These are phyloP conservation scores for Gossypium thurberi DNA, from an alignment of 345 rosid species.

Conservation along the genomic window DNA sequence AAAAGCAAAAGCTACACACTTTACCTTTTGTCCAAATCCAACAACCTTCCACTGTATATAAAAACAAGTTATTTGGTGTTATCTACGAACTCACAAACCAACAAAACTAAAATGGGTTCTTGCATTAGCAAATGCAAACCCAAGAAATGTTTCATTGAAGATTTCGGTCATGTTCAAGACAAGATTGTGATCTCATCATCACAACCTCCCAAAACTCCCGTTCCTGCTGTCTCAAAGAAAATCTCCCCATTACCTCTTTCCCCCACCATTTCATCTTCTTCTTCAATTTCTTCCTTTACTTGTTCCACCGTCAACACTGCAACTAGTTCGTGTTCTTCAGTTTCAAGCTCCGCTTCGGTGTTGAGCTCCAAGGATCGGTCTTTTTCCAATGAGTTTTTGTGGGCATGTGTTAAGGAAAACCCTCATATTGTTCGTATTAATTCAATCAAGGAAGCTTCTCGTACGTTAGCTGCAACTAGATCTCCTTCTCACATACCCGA, in stretches of 20 bases:
- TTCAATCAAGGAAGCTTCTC: slow-evolving; percentile 49
- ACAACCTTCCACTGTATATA: slow-evolving; percentile 8
- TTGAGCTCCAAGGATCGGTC: slow-evolving; percentile 54
- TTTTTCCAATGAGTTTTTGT: slow-evolving; percentile 75
- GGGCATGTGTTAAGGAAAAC: slow-evolving; percentile 70
- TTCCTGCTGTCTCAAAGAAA: slow-evolving; percentile 20
- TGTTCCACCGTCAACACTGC: slow-evolving; percentile 23
- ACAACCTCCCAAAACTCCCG: slow-evolving; percentile 23
- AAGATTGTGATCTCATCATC: slow-evolving; percentile 48
- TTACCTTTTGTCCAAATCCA: slow-evolving; percentile 11
- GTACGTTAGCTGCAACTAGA: slow-evolving; percentile 17
- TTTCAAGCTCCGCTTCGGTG: slow-evolving; percentile 36
- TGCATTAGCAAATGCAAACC: slow-evolving; percentile 74
- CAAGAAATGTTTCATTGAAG: slow-evolving; percentile 32
- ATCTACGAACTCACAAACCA: slow-evolving; percentile 7
- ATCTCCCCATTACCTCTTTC: slow-evolving; percentile 44
- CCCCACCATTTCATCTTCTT: slow-evolving; percentile 31
- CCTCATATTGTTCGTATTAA: slow-evolving; percentile 57
- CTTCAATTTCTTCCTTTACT: slow-evolving; percentile 27
- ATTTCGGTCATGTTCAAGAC: slow-evolving; percentile 46
- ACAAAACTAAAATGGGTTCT: slow-evolving; percentile 48
- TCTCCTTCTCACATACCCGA: slow-evolving; percentile 7
- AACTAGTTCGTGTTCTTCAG: slow-evolving; percentile 39
- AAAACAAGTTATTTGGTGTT: neutral
- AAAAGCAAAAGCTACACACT: neutral